A percentile compares a stretch with the other conserved stretches of the same genome.
These are phyloP conservation scores for Lasiosphaeria hispida DNA, from an alignment of 495 filamentous ascomycete genomes.

Conservation along the genomic window DNA sequence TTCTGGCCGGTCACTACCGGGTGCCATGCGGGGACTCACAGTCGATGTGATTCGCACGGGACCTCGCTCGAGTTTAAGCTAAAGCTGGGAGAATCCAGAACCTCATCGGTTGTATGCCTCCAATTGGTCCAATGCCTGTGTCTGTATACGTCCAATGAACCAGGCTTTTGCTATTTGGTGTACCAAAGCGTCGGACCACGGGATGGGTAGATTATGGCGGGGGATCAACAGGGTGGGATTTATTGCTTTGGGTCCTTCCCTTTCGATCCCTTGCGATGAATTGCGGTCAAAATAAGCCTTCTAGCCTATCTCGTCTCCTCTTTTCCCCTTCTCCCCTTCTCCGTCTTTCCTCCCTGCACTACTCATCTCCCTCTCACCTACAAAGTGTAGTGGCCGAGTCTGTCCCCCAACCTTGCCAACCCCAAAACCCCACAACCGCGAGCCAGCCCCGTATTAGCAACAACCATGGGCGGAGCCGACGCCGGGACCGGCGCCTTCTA, in stretches of 20 bases:
- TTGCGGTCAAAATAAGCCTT: slow-evolving; percentile 2
- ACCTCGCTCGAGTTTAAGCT: slow-evolving; percentile 4
- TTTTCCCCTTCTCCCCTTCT: background rate
- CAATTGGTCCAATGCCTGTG: background rate
- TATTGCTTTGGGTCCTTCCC: background rate
- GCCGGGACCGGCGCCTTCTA: slow-evolving; percentile 45
- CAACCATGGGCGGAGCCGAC: slow-evolving; percentile 27
- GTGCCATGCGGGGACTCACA: background rate
- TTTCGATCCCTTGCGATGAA: background rate
- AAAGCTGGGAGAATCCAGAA: slow-evolving; percentile 9
- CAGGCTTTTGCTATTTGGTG: background rate
- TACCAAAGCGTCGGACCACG: slow-evolving; percentile 1
- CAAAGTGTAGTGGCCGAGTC: background rate
- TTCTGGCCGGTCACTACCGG: slow-evolving; percentile 18
- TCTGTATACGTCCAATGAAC: background rate
- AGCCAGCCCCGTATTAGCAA: background rate
- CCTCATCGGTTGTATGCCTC: background rate
- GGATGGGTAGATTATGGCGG: background rate
- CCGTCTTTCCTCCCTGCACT: background rate
- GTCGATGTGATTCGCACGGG: slow-evolving; percentile 17
- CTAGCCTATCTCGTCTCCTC: background rate
- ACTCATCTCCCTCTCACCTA: background rate
- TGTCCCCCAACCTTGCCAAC: background rate
- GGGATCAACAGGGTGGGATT: background rate
- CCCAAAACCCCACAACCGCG: too few relatives aligned